phyloP scores from a whole-genome alignment of 2,329 filamentous ascomycete genomes.

The Ophiostoma perfectum region DNA sequence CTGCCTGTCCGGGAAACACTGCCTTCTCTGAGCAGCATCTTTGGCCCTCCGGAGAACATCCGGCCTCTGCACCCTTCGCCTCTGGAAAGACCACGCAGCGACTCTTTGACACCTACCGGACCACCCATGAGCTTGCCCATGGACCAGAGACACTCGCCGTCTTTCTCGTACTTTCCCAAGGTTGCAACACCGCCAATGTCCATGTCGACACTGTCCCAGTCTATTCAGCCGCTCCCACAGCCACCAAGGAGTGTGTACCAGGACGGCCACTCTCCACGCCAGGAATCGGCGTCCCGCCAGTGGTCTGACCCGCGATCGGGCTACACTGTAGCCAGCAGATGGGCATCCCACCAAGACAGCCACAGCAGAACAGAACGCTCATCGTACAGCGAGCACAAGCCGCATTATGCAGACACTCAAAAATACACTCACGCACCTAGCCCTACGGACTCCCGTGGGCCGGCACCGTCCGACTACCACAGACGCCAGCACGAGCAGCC shows the following conservation, averaged over 20 bases:
- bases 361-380: not conserved
- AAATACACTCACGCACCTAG: constrained; percentile 13
- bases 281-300: not conserved
- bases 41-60: constrained; percentile 44
- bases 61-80: constrained; percentile 45
- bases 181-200: constrained; percentile 16
- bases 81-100: constrained; percentile 39
- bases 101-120: constrained; percentile 27
- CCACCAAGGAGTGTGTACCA: constrained; percentile 1
- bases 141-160: constrained; percentile 34
- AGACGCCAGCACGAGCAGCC: constrained; percentile 12
- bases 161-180: constrained; percentile 43
- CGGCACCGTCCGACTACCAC: constrained; percentile 14
- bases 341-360: constrained; percentile 14
- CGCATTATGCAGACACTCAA: constrained; percentile 4
- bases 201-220: not conserved
- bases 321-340: constrained; percentile 15
- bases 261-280: constrained; percentile 15
- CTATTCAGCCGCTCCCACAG: not conserved
- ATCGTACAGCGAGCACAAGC: constrained; percentile 8
- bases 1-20: constrained; percentile 43
- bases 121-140: constrained; percentile 2
- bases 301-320: constrained; percentile 4
- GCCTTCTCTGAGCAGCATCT: constrained; percentile 53
- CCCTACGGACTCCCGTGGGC: constrained; percentile 1